Base-by-base conservation (phyloP, 768 basidiomycete genomes). In the Boletus sp. region DNA sequence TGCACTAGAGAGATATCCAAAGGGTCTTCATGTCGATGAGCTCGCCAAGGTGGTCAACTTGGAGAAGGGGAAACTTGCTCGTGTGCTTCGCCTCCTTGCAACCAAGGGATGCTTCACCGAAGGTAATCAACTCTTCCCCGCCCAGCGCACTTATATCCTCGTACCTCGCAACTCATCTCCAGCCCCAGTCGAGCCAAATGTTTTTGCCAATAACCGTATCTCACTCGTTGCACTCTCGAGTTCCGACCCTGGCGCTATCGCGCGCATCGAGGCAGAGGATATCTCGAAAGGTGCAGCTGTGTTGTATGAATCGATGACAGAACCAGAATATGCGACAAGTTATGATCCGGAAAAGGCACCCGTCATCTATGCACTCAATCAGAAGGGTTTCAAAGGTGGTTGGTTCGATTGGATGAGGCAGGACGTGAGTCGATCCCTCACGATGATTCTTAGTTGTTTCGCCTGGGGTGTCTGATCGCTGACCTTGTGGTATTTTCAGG, bases 151-250 rank as follows among this genome's bases (percentile, higher is more conserved):
- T 39, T 30, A 8, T 39, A 44, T 53, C 29, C 7, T n/a, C 11
- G 10, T 27, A 39, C n/a, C 27, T 30, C 27, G 19, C 21, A 2
- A 30, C 51, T 50, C 3, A 34, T 25, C 2, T n/a, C 8, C 49
- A 3, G 33, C 25, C 35, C 29, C 15, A 68, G 71, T 73, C 7
- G 48, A 57, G 11, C 58, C 59, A 9, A 62, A 71, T 17, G 51
- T 51, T 0, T 73, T 70, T 55, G 65, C 70, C 11, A 73, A 72
- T 49, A 73, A 68, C 41, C 72, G 69, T n/a, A 59, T 72, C 27
- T 73, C 72, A 3, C 61, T 70, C 9, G 43, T 66, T 1, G 60
- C 68, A 8, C 58, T 53, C 39, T 61, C 64, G 14, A 49, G 8
- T 30, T 63, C 49, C 25, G 39, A 51, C 32, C 13, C 54, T 0